Percentiles rank a stretch among this genome's conserved stretches.
Evolutionary conservation across 768 basidiomycete species (phyloP).

Genomic region (Termitomyces sp.): DNA sequence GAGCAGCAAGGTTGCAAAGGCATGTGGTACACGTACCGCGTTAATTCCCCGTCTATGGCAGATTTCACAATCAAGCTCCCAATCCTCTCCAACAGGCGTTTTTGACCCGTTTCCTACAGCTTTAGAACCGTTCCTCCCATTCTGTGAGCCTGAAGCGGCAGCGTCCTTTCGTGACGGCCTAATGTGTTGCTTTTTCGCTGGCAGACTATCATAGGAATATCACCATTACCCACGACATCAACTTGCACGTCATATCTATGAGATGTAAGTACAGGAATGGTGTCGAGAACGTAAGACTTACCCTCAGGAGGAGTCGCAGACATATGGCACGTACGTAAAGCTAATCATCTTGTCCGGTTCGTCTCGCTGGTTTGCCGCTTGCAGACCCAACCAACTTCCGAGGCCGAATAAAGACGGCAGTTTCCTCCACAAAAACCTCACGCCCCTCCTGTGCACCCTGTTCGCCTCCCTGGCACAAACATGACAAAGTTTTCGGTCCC

Average conservation of each 20-base stretch:
- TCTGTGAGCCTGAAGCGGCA: neutral
- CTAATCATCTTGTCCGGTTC: no score
- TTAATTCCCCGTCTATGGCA: constrained; percentile 75
- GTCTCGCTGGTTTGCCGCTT: no score
- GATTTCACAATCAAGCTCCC: constrained; percentile 89
- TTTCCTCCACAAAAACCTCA: no score
- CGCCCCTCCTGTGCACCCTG: no score
- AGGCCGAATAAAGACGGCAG: no score
- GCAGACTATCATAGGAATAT: neutral
- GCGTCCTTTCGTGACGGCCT: constrained; percentile 11
- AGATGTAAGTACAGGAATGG: neutral
- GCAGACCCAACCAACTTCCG: no score
- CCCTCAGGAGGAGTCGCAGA: constrained; percentile 9
- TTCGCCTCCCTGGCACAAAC: no score
- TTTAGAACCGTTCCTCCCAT: neutral
- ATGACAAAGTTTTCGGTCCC: no score
- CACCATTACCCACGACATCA: constrained; percentile 7
- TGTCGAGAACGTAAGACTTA: constrained; percentile 4
- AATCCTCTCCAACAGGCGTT: constrained; percentile 60
- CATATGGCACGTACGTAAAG: no score
- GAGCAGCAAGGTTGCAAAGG: constrained; percentile 10
- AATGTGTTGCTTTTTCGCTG: constrained; percentile 3
- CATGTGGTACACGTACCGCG: constrained; percentile 45
- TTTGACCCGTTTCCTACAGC: constrained; percentile 37
- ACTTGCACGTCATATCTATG: constrained; percentile 1